phyloP scores from a whole-genome alignment of 169 alveolate genomes.

The Cryptosporidium sp. region DNA sequence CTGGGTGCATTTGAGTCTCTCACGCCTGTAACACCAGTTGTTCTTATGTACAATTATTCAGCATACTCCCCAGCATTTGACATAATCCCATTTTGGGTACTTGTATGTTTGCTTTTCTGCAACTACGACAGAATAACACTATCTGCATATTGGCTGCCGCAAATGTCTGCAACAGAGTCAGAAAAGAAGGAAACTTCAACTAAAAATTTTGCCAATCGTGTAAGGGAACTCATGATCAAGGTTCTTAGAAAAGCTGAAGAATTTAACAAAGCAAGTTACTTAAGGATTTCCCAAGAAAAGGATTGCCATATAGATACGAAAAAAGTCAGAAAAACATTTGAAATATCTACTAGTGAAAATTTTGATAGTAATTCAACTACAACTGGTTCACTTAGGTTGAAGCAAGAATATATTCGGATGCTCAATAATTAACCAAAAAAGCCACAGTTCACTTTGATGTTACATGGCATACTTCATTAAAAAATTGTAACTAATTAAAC shows the following conservation, averaged over 20 bases:
- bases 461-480: too few relatives aligned
- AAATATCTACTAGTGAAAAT: background rate
- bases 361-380: background rate
- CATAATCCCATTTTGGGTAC: constrained; percentile 59
- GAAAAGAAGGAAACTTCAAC: background rate
- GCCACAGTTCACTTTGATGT: background rate
- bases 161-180: background rate
- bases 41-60: constrained; percentile 21
- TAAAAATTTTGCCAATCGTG: background rate
- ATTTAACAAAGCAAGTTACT: background rate
- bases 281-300: background rate
- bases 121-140: constrained; percentile 31
- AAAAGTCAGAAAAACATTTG: background rate
- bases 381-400: constrained; percentile 32
- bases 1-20: constrained; percentile 85
- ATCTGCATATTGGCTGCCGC: constrained; percentile 64
- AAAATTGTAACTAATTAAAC: too few relatives aligned
- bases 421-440: background rate
- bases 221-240: background rate
- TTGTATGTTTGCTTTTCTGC: constrained; percentile 39
- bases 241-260: background rate
- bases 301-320: background rate
- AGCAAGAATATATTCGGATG: constrained; percentile 32
- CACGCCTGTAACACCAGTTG: constrained; percentile 81
- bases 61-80: constrained; percentile 56